phyloP scores from a whole-genome alignment of 768 basidiomycete genomes.

The Boletus rex-veris region DNA sequence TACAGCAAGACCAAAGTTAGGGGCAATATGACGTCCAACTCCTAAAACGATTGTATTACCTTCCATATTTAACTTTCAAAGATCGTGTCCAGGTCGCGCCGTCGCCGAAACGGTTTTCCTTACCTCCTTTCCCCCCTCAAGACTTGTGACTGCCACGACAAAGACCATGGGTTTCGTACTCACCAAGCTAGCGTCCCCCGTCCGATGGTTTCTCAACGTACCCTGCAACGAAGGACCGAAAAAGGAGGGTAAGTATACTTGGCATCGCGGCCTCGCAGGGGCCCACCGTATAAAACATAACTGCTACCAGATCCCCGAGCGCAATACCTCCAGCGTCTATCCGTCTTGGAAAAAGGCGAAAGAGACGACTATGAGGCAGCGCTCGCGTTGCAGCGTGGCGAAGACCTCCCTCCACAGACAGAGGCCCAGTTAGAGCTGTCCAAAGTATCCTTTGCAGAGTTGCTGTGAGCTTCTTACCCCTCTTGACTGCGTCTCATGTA shows the following conservation, averaged over 20 bases:
- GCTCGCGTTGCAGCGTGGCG: slow-evolving; percentile 35
- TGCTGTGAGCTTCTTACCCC: slow-evolving; percentile 5
- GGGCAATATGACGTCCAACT: background rate
- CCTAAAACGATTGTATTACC: background rate
- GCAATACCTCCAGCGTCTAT: slow-evolving; percentile 3
- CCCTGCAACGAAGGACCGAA: background rate
- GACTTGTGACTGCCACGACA: too few relatives aligned
- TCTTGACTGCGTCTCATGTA: too few relatives aligned
- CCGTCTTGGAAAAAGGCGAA: slow-evolving; percentile 14
- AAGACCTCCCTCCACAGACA: slow-evolving; percentile 18
- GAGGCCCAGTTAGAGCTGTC: slow-evolving; percentile 20
- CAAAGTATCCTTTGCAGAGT: slow-evolving; percentile 7
- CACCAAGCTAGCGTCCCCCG: background rate
- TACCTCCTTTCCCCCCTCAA: background rate
- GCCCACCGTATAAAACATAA: background rate
- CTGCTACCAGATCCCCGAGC: slow-evolving; percentile 3
- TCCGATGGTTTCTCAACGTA: background rate
- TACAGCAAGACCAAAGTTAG: background rate
- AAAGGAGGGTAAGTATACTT: slow-evolving; percentile 5
- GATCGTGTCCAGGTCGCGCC: too few relatives aligned
- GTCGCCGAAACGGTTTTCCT: too few relatives aligned
- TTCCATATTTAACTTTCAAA: too few relatives aligned
- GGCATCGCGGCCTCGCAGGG: background rate
- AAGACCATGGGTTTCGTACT: slow-evolving; percentile 7
- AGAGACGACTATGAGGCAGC: slow-evolving; percentile 16